Evolutionary conservation across 2,329 filamentous ascomycete genomes (phyloP).

Genomic region (Periconia macrospinosa): DNA sequence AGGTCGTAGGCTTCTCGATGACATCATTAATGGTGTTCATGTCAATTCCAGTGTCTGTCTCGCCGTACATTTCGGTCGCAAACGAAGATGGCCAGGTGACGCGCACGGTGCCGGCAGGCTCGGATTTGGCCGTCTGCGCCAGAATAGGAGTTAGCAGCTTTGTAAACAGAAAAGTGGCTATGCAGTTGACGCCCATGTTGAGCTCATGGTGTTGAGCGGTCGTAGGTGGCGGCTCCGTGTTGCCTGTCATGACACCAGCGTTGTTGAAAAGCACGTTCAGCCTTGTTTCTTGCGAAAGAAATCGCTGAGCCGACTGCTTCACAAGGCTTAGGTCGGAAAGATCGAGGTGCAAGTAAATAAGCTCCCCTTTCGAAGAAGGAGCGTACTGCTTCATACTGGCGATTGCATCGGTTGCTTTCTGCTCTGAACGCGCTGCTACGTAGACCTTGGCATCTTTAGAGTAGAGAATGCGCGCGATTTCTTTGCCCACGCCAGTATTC

Average conservation of each 20-base stretch:
- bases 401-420: conserved; percentile 52
- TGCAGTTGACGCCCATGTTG: conserved; percentile 42
- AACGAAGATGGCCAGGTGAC: conserved; percentile 31
- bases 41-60: conserved; percentile 3
- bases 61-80: not conserved
- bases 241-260: conserved; percentile 29
- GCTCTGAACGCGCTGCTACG: conserved; percentile 51
- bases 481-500: conserved; percentile 53
- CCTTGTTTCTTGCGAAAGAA: conserved; percentile 38
- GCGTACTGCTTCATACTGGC: conserved; percentile 39
- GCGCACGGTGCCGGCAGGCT: conserved; percentile 26
- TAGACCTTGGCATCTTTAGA: conserved; percentile 56
- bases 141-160: conserved; percentile 39
- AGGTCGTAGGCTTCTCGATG: not conserved
- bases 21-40: not conserved
- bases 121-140: conserved; percentile 21
- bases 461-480: conserved; percentile 59
- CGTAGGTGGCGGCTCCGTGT: conserved; percentile 9
- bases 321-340: conserved; percentile 45
- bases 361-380: conserved; percentile 26
- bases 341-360: conserved; percentile 33
- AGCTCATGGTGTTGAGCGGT: conserved; percentile 17
- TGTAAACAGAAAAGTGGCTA: conserved; percentile 43
- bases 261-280: conserved; percentile 46
- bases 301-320: conserved; percentile 34